Base-by-base conservation (phyloP, 2,329 filamentous ascomycete species). In the Colletotrichum aenigma region DNA sequence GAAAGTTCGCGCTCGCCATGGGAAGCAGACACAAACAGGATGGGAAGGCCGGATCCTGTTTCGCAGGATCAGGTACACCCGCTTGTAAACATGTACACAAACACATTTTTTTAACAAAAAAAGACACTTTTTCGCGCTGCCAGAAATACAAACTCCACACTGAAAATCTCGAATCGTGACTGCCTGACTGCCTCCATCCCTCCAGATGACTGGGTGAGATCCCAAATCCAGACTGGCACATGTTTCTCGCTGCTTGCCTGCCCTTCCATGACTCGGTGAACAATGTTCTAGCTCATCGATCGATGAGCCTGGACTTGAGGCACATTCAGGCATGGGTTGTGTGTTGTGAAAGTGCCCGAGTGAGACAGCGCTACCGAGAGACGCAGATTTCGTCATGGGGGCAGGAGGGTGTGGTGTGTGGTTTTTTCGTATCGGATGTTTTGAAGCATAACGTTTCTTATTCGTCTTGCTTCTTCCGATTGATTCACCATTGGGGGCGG, bases 121-220 rank as follows among this genome's bases (percentile, higher is more conserved):
- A 32, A 64, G 30, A 70, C 36, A 75, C 56, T 58, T 68, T 73
- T 60, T 15, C 34, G 21, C 73, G 64, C 70, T 65, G 73, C 73
- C 73, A 75, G 18, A 62, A 48, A 34, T 38, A 43, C 7, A 32
- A 38, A 8, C 12, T 38, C 12, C 10, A 30, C 32, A 55, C 38
- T 21, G 43, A 52, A 21, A 24, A 52, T 21, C 36, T 32, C 67
- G 36, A 62, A 36, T 16, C n/a, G n/a, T 38, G 32, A 9, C 21
- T 66, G 24, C 8, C 18, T 21, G n/a, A 13, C 18, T 21, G 43
- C 43, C 43, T 52, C 43, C 12, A 24, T 48, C 21, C 16, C 34
- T 66, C 36, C 28, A 67, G 55, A 52, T 67, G 65, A 56, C 65
- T 38, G 10, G 13, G 16, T 66, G 15, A 66, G 8, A n/a, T 28